Conservation (phyloP, 805 yeast species). For the Metschnikowia shivogae region DNA sequence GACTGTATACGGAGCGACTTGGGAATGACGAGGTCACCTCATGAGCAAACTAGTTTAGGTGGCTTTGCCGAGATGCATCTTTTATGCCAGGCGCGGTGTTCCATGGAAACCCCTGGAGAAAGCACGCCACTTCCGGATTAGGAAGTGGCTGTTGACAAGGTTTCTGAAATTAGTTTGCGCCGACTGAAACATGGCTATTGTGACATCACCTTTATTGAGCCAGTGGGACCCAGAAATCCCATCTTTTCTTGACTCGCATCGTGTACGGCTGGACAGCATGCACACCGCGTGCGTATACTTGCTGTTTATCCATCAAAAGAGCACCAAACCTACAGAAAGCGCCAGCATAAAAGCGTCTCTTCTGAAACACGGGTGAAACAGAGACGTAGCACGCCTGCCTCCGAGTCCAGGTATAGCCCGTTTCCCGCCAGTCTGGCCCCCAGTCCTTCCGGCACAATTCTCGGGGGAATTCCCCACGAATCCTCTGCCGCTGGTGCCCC, state of each 20-base stretch:
- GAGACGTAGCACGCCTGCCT: no score
- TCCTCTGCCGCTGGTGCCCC: constrained; percentile 1
- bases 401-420: no score
- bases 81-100: constrained; percentile 1
- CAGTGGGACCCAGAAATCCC: not conserved
- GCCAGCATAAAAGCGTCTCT: not conserved
- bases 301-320: not conserved
- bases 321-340: not conserved
- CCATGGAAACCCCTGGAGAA: not conserved
- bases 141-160: no score
- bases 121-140: no score
- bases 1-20: no score
- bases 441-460: not conserved
- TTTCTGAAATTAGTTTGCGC: no score
- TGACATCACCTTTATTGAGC: no score
- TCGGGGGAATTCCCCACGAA: constrained; percentile 2
- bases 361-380: no score
- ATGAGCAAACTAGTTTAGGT: not conserved
- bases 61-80: constrained; percentile 1
- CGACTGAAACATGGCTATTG: no score
- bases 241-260: not conserved
- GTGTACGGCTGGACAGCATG: not conserved
- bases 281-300: constrained; percentile 1
- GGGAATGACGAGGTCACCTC: no score
- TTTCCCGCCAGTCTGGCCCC: no score